phyloP scores from a whole-genome alignment of 2,329 filamentous ascomycete species.

The Scedosporium apiospermum region DNA sequence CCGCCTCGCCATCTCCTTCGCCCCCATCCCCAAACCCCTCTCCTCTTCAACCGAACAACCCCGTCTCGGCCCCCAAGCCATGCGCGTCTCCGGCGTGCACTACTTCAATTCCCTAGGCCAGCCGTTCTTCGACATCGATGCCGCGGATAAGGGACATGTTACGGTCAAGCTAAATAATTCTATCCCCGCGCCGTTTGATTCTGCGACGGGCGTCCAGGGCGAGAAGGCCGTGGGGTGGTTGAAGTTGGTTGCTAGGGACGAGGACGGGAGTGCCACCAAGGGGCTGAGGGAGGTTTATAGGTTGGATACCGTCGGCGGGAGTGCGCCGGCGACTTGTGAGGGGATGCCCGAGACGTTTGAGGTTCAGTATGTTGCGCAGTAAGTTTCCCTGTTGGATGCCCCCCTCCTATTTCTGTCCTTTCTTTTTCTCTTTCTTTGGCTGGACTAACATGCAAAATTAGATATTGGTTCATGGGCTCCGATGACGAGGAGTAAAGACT shows the following conservation, averaged over 20 bases:
- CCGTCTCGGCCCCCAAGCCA: slow-evolving; percentile 45
- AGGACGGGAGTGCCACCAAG: slow-evolving; percentile 42
- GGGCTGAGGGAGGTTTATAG: slow-evolving; percentile 70
- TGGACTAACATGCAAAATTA: slow-evolving; percentile 11
- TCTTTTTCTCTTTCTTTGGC: not conserved
- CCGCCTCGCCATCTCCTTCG: slow-evolving; percentile 57
- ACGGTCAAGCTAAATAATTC: slow-evolving; percentile 54
- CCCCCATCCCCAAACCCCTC: slow-evolving; percentile 33
- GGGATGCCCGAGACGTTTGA: slow-evolving; percentile 55
- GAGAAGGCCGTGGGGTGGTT: slow-evolving; percentile 73
- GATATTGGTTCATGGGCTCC: slow-evolving; percentile 26
- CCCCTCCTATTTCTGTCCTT: not conserved
- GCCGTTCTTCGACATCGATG: slow-evolving; percentile 71
- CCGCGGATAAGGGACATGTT: slow-evolving; percentile 27
- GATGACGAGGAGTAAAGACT: not conserved
- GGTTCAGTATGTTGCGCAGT: slow-evolving; percentile 76
- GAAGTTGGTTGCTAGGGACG: slow-evolving; percentile 49
- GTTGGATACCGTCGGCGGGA: slow-evolving; percentile 74
- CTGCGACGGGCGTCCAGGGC: slow-evolving; percentile 50
- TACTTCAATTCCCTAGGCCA: slow-evolving; percentile 59
- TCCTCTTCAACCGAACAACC: slow-evolving; percentile 6
- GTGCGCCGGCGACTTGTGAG: slow-evolving; percentile 61
- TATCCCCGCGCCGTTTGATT: slow-evolving; percentile 51
- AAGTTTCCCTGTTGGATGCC: slow-evolving; percentile 33
- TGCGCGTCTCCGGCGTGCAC: slow-evolving; percentile 65